Percentiles rank a stretch among this genome's conserved stretches.
phyloP scores from a whole-genome alignment of 345 rosid species.

The Eucalyptus dawsonii region DNA sequence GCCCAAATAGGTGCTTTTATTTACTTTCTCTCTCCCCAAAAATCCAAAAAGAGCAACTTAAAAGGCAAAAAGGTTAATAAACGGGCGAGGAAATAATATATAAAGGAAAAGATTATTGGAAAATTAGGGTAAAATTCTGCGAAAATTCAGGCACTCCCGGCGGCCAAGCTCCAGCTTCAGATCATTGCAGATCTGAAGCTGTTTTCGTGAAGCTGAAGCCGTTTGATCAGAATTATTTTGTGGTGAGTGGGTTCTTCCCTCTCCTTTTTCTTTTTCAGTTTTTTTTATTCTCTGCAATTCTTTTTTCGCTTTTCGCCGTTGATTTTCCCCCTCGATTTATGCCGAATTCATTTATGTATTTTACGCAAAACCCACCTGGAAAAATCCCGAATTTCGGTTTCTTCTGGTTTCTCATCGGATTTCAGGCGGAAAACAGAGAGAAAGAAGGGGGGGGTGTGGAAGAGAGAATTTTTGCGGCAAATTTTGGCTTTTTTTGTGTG shows the following conservation, averaged over 20 bases:
- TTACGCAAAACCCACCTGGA: not conserved
- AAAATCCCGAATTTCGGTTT: not conserved
- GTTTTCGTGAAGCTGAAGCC: not conserved
- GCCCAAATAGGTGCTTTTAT: not conserved
- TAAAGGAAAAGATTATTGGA: not conserved
- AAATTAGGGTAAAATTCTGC: not conserved
- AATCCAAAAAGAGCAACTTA: not conserved
- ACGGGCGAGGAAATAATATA: not conserved
- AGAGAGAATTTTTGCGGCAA: not conserved
- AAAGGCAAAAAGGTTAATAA: not conserved
- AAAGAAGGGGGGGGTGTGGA: not conserved
- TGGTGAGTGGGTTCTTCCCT: not conserved
- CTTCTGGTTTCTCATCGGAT: not conserved
- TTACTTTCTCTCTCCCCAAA: not conserved
- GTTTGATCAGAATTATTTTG: not conserved
- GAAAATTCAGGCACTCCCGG: not conserved
- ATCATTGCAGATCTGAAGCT: not conserved
- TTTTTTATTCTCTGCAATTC: not conserved
- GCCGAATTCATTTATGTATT: not conserved
- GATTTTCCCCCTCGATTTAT: not conserved
- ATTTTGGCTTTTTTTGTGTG: not conserved
- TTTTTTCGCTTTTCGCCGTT: not conserved
- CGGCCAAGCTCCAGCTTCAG: not conserved
- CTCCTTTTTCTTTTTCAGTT: not conserved
- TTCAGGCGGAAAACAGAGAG: not conserved